phyloP scores from a whole-genome alignment of 192 early-diverging fungal genomes.

The Coemansia sp. region DNA sequence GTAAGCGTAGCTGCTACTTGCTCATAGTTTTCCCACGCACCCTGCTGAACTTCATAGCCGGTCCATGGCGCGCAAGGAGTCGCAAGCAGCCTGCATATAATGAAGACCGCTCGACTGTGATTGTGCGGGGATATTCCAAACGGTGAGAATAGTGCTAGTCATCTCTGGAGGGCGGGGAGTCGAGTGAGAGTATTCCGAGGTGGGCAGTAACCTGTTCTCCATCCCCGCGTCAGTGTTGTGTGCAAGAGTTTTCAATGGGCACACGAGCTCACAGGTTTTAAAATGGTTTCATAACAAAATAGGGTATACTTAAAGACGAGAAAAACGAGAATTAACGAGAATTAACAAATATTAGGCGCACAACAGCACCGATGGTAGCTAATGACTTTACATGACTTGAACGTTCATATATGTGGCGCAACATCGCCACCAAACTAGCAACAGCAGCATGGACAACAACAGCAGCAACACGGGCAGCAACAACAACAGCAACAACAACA shows the following conservation, averaged over 20 bases:
- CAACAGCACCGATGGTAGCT: neutral
- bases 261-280: neutral
- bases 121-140: neutral
- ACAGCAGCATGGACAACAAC: slow-evolving; percentile 30
- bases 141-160: neutral
- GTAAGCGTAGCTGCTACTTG: neutral
- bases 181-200: neutral
- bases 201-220: neutral
- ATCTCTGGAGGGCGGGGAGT: neutral
- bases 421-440: neutral
- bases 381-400: neutral
- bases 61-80: neutral
- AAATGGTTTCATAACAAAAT: no score
- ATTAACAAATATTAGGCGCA: neutral
- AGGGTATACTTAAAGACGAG: no score
- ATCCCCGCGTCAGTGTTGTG: neutral
- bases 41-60: neutral
- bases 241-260: neutral
- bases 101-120: neutral
- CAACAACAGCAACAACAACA: slow-evolving; percentile 43
- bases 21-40: neutral
- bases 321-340: neutral
- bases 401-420: neutral
- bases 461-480: slow-evolving; percentile 30
- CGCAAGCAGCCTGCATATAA: neutral